Conservation (phyloP, 2,329 filamentous ascomycete genomes). For the Ophiocordyceps polyrhachis-furcata region DNA sequence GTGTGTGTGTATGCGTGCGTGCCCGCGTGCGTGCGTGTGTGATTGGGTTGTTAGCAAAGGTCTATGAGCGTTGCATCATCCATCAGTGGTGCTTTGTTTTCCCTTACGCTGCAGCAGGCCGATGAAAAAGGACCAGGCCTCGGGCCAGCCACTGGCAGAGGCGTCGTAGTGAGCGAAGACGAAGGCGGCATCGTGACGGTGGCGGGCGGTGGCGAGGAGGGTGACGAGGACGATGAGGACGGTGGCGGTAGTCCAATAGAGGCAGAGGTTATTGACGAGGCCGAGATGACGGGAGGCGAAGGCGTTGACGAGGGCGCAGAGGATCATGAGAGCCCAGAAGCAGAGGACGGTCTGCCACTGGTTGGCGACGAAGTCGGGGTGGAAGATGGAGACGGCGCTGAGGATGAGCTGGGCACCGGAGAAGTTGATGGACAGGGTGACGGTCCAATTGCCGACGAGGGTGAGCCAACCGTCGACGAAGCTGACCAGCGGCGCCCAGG, state of each 20-base stretch:
- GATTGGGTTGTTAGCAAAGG: no score
- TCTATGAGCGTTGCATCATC: no score
- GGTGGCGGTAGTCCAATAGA: slow-evolving; percentile 53
- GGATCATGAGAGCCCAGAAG: slow-evolving; percentile 46
- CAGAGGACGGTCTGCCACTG: slow-evolving; percentile 59
- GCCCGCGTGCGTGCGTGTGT: no score
- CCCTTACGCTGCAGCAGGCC: slow-evolving; percentile 30
- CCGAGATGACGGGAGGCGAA: slow-evolving; percentile 42
- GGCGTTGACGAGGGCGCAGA: slow-evolving; percentile 48
- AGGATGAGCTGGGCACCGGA: slow-evolving; percentile 51
- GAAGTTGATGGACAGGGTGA: slow-evolving; percentile 52
- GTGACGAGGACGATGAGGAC: slow-evolving; percentile 55
- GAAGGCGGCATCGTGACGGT: slow-evolving; percentile 43
- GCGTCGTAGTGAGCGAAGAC: slow-evolving; percentile 56
- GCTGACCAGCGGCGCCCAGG: slow-evolving; percentile 43
- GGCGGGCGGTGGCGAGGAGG: slow-evolving; percentile 42
- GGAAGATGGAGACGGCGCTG: slow-evolving; percentile 46
- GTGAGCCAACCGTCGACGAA: slow-evolving; percentile 62
- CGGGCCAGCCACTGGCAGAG: slow-evolving; percentile 47
- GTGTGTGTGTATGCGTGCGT: no score
- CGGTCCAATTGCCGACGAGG: slow-evolving; percentile 51
- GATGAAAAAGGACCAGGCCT: slow-evolving; percentile 40
- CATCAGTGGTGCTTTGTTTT: no score
- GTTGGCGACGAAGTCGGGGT: slow-evolving; percentile 38
- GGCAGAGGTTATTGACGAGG: slow-evolving; percentile 49